These are phyloP conservation scores for Dorcoceras hygrometricum DNA, from an alignment of 257 asterid species.

Conservation along the genomic window DNA sequence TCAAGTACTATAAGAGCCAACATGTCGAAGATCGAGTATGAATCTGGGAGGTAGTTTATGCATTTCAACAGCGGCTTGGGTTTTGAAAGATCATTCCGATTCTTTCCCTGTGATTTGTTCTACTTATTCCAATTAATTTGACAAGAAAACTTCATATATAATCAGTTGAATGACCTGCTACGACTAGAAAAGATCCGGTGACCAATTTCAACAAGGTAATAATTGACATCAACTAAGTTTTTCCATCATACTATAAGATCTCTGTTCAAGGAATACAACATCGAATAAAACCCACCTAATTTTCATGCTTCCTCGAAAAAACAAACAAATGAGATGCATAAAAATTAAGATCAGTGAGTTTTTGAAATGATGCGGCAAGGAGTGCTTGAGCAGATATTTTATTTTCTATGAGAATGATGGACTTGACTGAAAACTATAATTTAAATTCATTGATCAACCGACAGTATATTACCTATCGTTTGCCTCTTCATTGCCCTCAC, in stretches of 20 bases:
- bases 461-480: conserved; percentile 69
- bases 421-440: not conserved
- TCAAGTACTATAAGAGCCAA: conserved; percentile 4
- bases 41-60: not conserved
- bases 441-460: not conserved
- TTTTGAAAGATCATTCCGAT: not conserved
- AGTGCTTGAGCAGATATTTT: not conserved
- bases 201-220: not conserved
- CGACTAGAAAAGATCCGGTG: not conserved
- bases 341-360: too few relatives aligned
- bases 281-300: too few relatives aligned
- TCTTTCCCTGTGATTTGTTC: not conserved
- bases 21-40: not conserved
- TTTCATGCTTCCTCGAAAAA: too few relatives aligned
- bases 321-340: too few relatives aligned
- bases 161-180: not conserved
- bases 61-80: not conserved
- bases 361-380: not conserved
- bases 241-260: not conserved
- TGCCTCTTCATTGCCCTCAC: conserved; percentile 98
- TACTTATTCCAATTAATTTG: not conserved
- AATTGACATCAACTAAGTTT: not conserved
- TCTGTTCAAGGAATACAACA: too few relatives aligned
- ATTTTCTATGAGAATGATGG: not conserved
- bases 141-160: not conserved